Conservation (phyloP, 495 filamentous ascomycete genomes). For the Tuber calosporum region DNA sequence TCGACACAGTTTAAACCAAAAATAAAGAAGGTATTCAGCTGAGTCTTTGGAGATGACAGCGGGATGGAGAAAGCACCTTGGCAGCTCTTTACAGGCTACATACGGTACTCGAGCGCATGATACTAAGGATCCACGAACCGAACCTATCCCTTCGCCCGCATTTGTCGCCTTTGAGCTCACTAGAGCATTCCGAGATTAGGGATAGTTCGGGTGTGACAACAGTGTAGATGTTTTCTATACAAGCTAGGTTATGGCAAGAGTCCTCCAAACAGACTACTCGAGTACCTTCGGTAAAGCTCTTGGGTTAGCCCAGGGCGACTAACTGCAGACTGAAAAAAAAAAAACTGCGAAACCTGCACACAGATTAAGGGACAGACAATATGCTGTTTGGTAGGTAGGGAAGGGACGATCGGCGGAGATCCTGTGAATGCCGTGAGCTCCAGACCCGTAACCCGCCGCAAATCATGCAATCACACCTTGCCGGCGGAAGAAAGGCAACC, state of each 20-base stretch:
- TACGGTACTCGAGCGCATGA: neutral
- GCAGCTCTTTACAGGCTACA: neutral
- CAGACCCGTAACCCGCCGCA: neutral
- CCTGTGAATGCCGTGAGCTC: neutral
- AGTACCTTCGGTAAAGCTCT: neutral
- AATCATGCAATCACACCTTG: neutral
- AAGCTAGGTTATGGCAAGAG: neutral
- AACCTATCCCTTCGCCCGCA: neutral
- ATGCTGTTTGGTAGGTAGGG: neutral
- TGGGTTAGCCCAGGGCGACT: neutral
- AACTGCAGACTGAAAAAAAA: too few relatives aligned
- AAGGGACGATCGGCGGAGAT: neutral
- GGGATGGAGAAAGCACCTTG: neutral
- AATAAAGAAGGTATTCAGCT: neutral
- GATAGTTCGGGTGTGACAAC: neutral
- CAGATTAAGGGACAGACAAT: conserved; percentile 1
- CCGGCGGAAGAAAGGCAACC: neutral
- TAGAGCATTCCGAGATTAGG: neutral
- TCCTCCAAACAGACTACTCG: neutral
- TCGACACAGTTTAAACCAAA: neutral
- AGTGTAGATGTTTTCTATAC: neutral
- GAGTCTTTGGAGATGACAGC: neutral
- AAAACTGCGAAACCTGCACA: neutral
- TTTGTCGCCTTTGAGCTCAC: neutral
- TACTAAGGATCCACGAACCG: neutral